Base-by-base conservation (phyloP, 1,284 basidiomycete species). In the Fomitopsis betulina region DNA sequence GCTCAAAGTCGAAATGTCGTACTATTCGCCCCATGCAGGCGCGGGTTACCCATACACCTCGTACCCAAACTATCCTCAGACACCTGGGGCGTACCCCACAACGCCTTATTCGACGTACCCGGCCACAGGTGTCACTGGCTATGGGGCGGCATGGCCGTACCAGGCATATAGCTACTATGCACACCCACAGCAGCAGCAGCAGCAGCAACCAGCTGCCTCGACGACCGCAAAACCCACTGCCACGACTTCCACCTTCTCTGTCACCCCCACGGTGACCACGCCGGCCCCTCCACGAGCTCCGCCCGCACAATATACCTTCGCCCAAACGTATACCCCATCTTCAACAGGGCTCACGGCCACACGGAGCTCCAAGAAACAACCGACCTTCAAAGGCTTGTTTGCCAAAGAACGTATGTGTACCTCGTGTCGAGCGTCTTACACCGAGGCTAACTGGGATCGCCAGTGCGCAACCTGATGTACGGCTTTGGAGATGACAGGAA, bases 401-500 rank as follows among this genome's bases (percentile, higher is more conserved):
- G 79, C 83, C 2, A 92, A 91, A 82, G 89, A 92, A 73, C 71
- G 89, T 90, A 68, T 72, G 89, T 79, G 33, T 42, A 27, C 43
- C 39, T 57, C 23, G 35, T 58, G 23, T 19, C 25, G 27, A 17
- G 32, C n/a, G 49, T 21, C 32, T 35, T 43, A 8, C 5, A 30
- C 58, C 21, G 49, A 23, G 30, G 27, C 56, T 64, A 50, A 63
- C 32, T 50, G 54, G 60, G 47, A 32, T 25, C 6, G 2, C 35
- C 59, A 95, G 93, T 96, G 59, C 86, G 89, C 62, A 89, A 84
- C 58, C 77, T 96, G 55, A 96, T 96, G 94, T 96, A 94, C 68
- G 93, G 91, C n/a, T 97, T 95, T 70, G 94, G 94, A 19, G 94
- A 97, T 69, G 91, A 93, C 68, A 82, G 90, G 19, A 90, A 93